Percentiles rank a stretch among this genome's conserved stretches.
These are phyloP conservation scores for Boletus tomentosulus DNA, from an alignment of 768 basidiomycete species.

Conservation along the genomic window DNA sequence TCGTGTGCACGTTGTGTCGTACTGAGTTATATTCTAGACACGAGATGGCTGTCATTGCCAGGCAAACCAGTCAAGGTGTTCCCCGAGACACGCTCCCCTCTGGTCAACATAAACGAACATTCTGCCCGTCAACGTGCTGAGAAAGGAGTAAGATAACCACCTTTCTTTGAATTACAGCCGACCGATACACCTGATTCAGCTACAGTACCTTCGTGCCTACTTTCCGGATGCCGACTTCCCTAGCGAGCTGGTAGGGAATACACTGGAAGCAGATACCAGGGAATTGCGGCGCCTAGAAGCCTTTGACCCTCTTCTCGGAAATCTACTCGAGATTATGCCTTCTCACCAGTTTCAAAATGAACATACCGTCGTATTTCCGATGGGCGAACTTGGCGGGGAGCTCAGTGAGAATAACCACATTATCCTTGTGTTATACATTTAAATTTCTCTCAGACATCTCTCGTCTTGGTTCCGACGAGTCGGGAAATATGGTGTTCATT, in stretches of 20 bases:
- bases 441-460: slow-evolving; percentile 45
- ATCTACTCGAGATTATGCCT: slow-evolving; percentile 43
- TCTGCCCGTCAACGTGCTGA: slow-evolving; percentile 52
- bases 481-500: slow-evolving; percentile 18
- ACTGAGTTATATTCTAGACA: slow-evolving; percentile 22
- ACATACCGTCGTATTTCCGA: slow-evolving; percentile 51
- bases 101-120: slow-evolving; percentile 26
- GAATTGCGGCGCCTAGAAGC: slow-evolving; percentile 30
- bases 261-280: slow-evolving; percentile 46
- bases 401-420: slow-evolving; percentile 48
- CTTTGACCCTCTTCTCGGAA: slow-evolving; percentile 60
- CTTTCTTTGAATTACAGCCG: background rate
- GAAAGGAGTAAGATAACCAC: slow-evolving; percentile 51
- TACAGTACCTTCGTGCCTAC: slow-evolving; percentile 65
- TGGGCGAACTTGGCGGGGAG: slow-evolving; percentile 54
- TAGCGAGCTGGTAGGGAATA: slow-evolving; percentile 57
- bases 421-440: background rate
- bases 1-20: background rate
- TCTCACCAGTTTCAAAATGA: slow-evolving; percentile 24
- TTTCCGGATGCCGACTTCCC: slow-evolving; percentile 74
- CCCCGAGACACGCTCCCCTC: slow-evolving; percentile 50
- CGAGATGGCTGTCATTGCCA: slow-evolving; percentile 26
- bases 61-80: slow-evolving; percentile 45
- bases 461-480: slow-evolving; percentile 25
- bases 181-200: slow-evolving; percentile 37